A percentile compares a stretch with the other conserved stretches of the same genome.
Evolutionary conservation across 164 flowering plant genomes (phyloP).

Genomic region (Annona cherimola): DNA sequence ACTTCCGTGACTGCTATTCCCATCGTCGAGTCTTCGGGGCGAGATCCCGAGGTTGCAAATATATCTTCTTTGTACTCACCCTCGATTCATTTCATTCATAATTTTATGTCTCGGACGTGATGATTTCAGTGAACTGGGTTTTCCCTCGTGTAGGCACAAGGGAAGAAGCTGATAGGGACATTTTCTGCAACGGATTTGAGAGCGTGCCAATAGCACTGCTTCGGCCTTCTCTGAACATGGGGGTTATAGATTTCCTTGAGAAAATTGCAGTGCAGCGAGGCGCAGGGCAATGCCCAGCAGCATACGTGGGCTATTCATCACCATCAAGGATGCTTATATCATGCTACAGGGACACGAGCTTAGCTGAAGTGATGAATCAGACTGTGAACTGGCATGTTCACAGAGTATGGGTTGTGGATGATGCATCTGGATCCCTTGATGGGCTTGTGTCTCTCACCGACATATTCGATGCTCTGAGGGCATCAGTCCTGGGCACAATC

Average conservation of each 20-base stretch:
- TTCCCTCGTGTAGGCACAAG: conserved; percentile 74
- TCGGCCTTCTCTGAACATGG: conserved; percentile 33
- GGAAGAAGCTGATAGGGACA: conserved; percentile 44
- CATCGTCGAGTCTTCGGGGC: conserved; percentile 45
- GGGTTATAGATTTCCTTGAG: conserved; percentile 19
- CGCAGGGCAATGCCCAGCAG: neutral
- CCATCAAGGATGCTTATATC: conserved; percentile 7
- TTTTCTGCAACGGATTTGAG: conserved; percentile 77
- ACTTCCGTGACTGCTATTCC: conserved; percentile 74
- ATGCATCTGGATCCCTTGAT: conserved; percentile 1
- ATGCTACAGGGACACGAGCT: conserved; percentile 6
- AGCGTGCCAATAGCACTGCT: conserved; percentile 52
- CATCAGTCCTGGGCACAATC: neutral
- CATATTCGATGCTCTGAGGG: conserved; percentile 8
- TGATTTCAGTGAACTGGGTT: no score
- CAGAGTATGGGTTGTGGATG: conserved; percentile 19
- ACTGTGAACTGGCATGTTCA: conserved; percentile 16
- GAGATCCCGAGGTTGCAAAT: no score
- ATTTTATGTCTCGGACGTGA: no score
- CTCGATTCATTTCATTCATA: no score
- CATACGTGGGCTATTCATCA: neutral
- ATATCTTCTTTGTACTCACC: no score
- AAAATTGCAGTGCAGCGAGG: conserved; percentile 11
- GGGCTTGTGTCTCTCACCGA: conserved; percentile 18
- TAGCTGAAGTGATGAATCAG: conserved; percentile 13